A percentile compares a stretch with the other conserved stretches of the same genome.
Conservation (phyloP, 2,329 filamentous ascomycete species). For the Aspergillus viridinutans region DNA sequence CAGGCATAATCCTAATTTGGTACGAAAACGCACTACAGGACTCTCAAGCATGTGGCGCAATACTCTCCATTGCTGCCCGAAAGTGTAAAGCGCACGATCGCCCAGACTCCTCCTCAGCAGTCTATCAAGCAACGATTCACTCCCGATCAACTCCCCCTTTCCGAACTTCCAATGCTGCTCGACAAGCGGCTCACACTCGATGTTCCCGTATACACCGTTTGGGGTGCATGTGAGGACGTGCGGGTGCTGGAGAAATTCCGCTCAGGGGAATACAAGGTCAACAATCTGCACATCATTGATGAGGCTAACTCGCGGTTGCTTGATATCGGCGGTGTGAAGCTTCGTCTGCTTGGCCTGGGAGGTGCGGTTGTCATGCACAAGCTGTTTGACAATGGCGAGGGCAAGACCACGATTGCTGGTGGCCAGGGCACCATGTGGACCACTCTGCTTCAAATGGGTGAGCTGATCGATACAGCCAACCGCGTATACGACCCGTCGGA, state of each 20-base stretch:
- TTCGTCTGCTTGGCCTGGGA: conserved; percentile 86
- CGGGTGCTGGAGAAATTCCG: conserved; percentile 95
- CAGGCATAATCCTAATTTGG: conserved; percentile 11
- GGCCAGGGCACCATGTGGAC: conserved; percentile 99
- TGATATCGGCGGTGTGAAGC: conserved; percentile 91
- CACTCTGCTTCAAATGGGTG: conserved; percentile 94
- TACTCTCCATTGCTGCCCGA: conserved; percentile 94
- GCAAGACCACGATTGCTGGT: conserved; percentile 94
- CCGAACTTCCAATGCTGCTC: conserved; percentile 84
- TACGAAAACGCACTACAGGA: conserved; percentile 52
- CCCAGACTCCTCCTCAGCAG: conserved; percentile 61
- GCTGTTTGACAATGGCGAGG: conserved; percentile 97
- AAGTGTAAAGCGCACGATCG: conserved; percentile 62
- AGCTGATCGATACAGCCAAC: conserved; percentile 95
- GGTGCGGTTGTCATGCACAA: conserved; percentile 99
- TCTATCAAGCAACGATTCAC: conserved; percentile 79
- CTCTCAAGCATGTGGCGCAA: conserved; percentile 95
- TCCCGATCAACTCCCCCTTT: conserved; percentile 79
- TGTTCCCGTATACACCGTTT: conserved; percentile 96
- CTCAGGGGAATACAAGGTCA: conserved; percentile 95
- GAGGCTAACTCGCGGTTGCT: conserved; percentile 94
- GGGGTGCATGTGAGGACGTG: conserved; percentile 98
- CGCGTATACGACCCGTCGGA: conserved; percentile 98
- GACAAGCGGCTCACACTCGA: conserved; percentile 86
- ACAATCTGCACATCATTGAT: conserved; percentile 96